phyloP scores from a whole-genome alignment of 495 filamentous ascomycete genomes.

The Neurospora africana region DNA sequence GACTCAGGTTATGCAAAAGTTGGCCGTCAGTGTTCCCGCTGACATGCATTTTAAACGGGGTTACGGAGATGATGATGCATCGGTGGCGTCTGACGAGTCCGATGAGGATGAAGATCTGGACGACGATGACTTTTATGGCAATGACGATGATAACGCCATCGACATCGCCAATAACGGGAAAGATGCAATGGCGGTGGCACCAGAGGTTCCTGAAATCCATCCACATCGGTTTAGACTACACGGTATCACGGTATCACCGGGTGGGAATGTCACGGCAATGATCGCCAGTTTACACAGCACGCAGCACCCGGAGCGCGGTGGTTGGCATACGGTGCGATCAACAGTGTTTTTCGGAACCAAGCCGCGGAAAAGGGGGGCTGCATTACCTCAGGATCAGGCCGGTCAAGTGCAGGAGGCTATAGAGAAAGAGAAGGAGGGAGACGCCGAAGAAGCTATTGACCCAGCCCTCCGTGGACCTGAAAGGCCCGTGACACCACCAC shows the following conservation, averaged over 20 bases:
- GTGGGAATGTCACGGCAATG: slow-evolving; percentile 32
- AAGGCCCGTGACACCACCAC: background rate
- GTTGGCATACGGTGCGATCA: slow-evolving; percentile 31
- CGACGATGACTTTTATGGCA: slow-evolving; percentile 4
- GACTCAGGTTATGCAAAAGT: slow-evolving; percentile 28
- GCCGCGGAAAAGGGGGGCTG: background rate
- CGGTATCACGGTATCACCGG: slow-evolving; percentile 33
- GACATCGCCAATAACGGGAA: slow-evolving; percentile 2
- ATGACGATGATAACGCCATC: slow-evolving; percentile 12
- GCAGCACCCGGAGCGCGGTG: slow-evolving; percentile 28
- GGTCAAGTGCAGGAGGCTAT: background rate
- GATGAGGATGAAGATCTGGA: slow-evolving; percentile 13
- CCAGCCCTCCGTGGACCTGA: background rate
- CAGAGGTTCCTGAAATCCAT: slow-evolving; percentile 27
- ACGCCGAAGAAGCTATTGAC: background rate
- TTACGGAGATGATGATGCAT: slow-evolving; percentile 12
- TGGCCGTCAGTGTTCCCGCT: slow-evolving; percentile 23
- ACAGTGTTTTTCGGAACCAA: slow-evolving; percentile 29
- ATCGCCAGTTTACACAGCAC: slow-evolving; percentile 30
- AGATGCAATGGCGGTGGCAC: slow-evolving; percentile 13
- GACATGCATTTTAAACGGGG: slow-evolving; percentile 16
- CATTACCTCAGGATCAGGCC: background rate
- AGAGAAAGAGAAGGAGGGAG: background rate
- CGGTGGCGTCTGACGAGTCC: slow-evolving; percentile 12
- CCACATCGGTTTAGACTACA: slow-evolving; percentile 34